Percentiles rank a stretch among this genome's conserved stretches.
phyloP scores from a whole-genome alignment of 768 basidiomycete species.

The Podaxis mareebaensis region DNA sequence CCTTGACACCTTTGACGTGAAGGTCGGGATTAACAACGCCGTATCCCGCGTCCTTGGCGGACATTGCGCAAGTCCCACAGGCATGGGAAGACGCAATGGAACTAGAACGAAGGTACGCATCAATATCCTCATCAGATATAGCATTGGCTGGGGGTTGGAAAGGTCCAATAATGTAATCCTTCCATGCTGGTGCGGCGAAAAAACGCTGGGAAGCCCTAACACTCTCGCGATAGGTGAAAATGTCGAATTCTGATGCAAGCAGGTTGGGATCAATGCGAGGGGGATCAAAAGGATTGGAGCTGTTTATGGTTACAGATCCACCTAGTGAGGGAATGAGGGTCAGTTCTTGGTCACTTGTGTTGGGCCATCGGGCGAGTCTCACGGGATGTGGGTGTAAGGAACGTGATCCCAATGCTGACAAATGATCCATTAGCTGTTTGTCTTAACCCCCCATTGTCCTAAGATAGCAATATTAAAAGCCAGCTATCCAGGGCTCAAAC shows the following conservation, averaged over 20 bases:
- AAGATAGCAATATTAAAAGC: background rate
- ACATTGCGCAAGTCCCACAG: conserved; percentile 32
- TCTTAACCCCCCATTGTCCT: conserved; percentile 15
- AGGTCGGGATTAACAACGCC: conserved; percentile 26
- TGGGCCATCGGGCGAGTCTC: conserved; percentile 1
- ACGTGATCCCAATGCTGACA: conserved; percentile 24
- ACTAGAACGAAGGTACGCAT: conserved; percentile 24
- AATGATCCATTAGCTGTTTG: conserved; percentile 26
- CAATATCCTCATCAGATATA: conserved; percentile 27
- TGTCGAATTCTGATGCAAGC: conserved; percentile 24
- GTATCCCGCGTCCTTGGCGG: conserved; percentile 24
- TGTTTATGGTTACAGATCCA: conserved; percentile 23
- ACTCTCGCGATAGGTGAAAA: conserved; percentile 23
- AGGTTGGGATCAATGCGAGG: conserved; percentile 27
- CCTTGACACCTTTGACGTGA: conserved; percentile 33
- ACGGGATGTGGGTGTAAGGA: conserved; percentile 34
- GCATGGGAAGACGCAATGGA: conserved; percentile 30
- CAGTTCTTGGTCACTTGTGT: background rate
- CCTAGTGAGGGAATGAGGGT: conserved; percentile 15
- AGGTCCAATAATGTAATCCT: conserved; percentile 24
- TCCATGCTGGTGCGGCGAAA: conserved; percentile 23
- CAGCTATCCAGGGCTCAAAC: background rate
- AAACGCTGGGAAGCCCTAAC: conserved; percentile 23
- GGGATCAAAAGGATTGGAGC: conserved; percentile 25
- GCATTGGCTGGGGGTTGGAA: conserved; percentile 15